These are phyloP conservation scores for Pseudopithomyces maydicus DNA, from an alignment of 2,329 filamentous ascomycete species.

Conservation along the genomic window DNA sequence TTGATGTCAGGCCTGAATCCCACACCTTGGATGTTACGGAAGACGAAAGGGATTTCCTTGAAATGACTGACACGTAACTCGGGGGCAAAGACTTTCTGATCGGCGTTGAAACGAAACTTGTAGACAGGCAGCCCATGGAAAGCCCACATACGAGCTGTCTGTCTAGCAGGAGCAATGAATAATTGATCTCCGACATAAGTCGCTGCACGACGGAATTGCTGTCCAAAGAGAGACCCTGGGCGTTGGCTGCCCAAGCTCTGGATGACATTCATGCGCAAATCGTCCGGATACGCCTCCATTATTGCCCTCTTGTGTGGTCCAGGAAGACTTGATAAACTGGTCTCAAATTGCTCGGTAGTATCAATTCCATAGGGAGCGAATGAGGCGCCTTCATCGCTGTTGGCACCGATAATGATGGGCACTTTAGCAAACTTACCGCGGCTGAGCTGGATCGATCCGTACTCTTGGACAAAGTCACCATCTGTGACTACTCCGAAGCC, in stretches of 20 bases:
- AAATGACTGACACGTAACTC: conserved; percentile 56
- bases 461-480: conserved; percentile 57
- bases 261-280: conserved; percentile 17
- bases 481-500: conserved; percentile 50
- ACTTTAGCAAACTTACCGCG: conserved; percentile 65
- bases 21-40: conserved; percentile 47
- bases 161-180: conserved; percentile 60
- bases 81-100: conserved; percentile 42
- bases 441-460: conserved; percentile 56
- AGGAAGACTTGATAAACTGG: conserved; percentile 19
- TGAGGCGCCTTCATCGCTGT: conserved; percentile 66
- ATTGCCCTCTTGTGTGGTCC: conserved; percentile 5
- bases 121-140: conserved; percentile 55
- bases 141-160: conserved; percentile 55
- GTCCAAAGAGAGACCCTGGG: conserved; percentile 18
- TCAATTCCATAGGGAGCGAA: conserved; percentile 60
- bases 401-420: conserved; percentile 64
- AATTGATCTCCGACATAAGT: conserved; percentile 56
- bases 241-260: conserved; percentile 14
- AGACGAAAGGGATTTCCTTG: conserved; percentile 50
- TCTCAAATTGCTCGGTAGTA: conserved; percentile 56
- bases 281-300: conserved; percentile 22
- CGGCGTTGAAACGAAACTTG: conserved; percentile 64
- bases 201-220: conserved; percentile 57
- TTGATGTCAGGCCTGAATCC: conserved; percentile 42